Percentiles rank a stretch among this genome's conserved stretches.
Evolutionary conservation across 345 rosid genomes (phyloP).

Genomic region (Eucalyptus marginata): DNA sequence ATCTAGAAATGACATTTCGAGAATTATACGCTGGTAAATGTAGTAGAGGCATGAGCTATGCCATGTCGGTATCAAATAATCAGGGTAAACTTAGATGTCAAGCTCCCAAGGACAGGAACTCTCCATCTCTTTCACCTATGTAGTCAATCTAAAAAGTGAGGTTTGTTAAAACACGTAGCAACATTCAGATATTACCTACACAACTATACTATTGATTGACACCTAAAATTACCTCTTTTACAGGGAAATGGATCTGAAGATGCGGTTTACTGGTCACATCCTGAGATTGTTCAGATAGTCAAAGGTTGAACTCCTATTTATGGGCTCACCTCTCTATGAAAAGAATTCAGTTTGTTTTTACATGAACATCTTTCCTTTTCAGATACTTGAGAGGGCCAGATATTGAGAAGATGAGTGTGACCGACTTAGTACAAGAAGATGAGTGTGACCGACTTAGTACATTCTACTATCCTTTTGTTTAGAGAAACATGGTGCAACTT

Average conservation of each 20-base stretch:
- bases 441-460: slow-evolving; percentile 1
- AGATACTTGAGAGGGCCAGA: slow-evolving; percentile 15
- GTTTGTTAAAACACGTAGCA: not conserved
- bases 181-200: not conserved
- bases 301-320: not conserved
- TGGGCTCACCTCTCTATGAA: not conserved
- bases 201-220: not conserved
- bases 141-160: not conserved
- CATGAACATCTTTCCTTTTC: not conserved
- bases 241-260: not conserved
- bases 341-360: not conserved
- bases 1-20: not conserved
- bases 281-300: not conserved
- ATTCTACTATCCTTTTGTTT: not conserved
- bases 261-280: not conserved
- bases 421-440: slow-evolving; percentile 14
- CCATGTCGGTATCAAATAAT: not conserved
- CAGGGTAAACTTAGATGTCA: not conserved
- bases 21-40: not conserved
- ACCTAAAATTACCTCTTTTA: not conserved
- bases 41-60: not conserved
- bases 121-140: not conserved
- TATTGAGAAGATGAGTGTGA: slow-evolving; percentile 2
- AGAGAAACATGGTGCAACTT: not conserved
- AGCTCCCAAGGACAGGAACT: not conserved